A percentile compares a stretch with the other conserved stretches of the same genome.
phyloP scores from a whole-genome alignment of 2,329 filamentous ascomycete genomes.

The Escovopsis sp. region DNA sequence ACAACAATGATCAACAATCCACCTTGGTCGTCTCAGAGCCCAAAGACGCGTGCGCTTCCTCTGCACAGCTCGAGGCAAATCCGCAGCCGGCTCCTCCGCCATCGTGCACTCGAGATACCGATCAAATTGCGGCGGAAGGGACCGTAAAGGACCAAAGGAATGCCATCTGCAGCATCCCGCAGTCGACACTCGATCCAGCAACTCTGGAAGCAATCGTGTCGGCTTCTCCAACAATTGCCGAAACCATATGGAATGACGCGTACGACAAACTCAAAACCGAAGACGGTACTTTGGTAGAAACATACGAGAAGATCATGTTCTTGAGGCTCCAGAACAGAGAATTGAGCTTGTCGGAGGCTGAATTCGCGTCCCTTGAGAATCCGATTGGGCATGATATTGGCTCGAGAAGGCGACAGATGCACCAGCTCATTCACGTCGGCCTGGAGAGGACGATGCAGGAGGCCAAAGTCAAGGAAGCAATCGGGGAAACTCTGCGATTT shows the following conservation, averaged over 20 bases:
- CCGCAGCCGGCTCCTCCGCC: no score
- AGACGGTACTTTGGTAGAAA: slow-evolving; percentile 7
- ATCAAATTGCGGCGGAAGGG: no score
- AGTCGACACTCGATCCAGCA: background rate
- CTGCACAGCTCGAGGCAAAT: no score
- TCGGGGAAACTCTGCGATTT: slow-evolving; percentile 11
- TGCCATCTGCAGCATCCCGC: no score
- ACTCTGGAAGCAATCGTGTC: background rate
- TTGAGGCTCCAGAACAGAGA: slow-evolving; percentile 3
- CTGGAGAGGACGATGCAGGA: slow-evolving; percentile 13
- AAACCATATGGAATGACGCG: slow-evolving; percentile 10
- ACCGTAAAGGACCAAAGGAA: no score
- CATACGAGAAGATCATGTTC: slow-evolving; percentile 11
- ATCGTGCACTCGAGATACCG: no score
- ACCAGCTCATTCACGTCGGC: slow-evolving; percentile 14
- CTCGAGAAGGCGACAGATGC: slow-evolving; percentile 14
- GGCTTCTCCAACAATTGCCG: background rate
- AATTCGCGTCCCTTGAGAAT: background rate
- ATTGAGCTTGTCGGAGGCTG: background rate
- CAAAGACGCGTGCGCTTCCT: no score
- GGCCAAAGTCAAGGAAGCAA: slow-evolving; percentile 11
- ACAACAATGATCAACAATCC: no score
- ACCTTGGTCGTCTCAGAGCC: no score
- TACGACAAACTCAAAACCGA: slow-evolving; percentile 8
- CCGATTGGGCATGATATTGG: background rate